Evolutionary conservation across 2,329 filamentous ascomycete species (phyloP).

Genomic region (Lasiodiplodia citricola): DNA sequence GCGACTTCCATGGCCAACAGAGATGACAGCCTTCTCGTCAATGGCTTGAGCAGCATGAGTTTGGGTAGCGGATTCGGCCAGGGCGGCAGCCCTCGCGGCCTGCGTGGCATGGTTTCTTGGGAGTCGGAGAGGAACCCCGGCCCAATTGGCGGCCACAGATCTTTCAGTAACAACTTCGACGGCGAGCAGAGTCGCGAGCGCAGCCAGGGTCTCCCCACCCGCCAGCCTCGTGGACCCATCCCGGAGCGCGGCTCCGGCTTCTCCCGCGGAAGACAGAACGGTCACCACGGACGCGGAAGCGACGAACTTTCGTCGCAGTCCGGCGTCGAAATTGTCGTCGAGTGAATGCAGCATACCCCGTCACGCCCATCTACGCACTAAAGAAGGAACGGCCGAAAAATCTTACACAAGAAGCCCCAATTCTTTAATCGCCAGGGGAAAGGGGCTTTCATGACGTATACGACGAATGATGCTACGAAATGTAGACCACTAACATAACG

Average conservation of each 20-base stretch:
- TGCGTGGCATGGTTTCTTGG: constrained; percentile 67
- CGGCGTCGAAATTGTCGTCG: constrained; percentile 67
- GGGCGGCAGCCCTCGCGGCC: constrained; percentile 61
- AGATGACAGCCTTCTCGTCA: constrained; percentile 65
- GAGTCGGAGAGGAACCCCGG: constrained; percentile 61
- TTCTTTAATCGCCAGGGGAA: constrained; percentile 26
- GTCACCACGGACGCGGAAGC: constrained; percentile 66
- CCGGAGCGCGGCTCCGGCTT: constrained; percentile 65
- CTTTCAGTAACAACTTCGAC: constrained; percentile 65
- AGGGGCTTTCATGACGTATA: constrained; percentile 32
- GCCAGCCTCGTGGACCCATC: constrained; percentile 66
- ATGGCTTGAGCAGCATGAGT: constrained; percentile 66
- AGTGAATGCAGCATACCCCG: constrained; percentile 41
- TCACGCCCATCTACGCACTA: constrained; percentile 26
- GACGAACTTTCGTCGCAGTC: constrained; percentile 67
- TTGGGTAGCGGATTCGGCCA: constrained; percentile 58
- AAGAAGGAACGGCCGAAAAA: constrained; percentile 26
- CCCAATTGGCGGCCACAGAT: constrained; percentile 68
- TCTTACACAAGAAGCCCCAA: constrained; percentile 24
- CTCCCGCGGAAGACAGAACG: constrained; percentile 62
- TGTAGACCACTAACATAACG: constrained; percentile 27
- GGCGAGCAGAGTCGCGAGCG: constrained; percentile 57
- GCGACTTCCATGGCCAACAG: constrained; percentile 57
- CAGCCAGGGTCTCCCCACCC: constrained; percentile 55
- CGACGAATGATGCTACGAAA: constrained; percentile 37